These are phyloP conservation scores for Mycena galericulata DNA, from an alignment of 768 basidiomycete species.

Conservation along the genomic window DNA sequence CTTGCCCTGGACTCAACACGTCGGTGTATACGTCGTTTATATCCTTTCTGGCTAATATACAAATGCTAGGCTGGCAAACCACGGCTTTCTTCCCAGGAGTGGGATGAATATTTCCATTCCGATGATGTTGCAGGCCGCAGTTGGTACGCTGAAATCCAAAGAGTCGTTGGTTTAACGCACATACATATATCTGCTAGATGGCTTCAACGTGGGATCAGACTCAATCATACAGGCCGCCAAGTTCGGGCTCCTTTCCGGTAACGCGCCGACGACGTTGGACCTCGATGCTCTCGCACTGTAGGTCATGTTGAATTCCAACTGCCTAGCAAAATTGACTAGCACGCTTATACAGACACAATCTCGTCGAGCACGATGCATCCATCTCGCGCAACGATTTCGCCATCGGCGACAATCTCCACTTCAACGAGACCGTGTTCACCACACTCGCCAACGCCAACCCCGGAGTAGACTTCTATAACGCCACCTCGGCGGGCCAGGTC, in stretches of 20 bases:
- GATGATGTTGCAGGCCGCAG: not conserved
- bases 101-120: conserved; percentile 13
- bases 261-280: too few species aligned
- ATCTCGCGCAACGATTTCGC: conserved; percentile 17
- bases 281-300: too few species aligned
- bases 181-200: not conserved
- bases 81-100: conserved; percentile 16
- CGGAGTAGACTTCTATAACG: conserved; percentile 26
- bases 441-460: conserved; percentile 27
- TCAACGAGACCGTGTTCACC: conserved; percentile 27
- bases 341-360: too few species aligned
- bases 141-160: not conserved
- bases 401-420: conserved; percentile 23
- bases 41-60: not conserved
- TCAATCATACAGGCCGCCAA: conserved; percentile 18
- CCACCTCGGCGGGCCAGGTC: conserved; percentile 23
- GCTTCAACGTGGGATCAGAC: conserved; percentile 17
- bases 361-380: too few species aligned
- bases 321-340: too few species aligned
- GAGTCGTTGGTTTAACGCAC: too few species aligned
- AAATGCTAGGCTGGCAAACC: conserved; percentile 18
- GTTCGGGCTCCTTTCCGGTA: too few species aligned
- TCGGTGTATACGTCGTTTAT: not conserved
- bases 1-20: conserved; percentile 22
- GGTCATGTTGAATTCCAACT: too few species aligned